Base-by-base conservation (phyloP, 768 basidiomycete species). In the Gloeostereum incarnatum region DNA sequence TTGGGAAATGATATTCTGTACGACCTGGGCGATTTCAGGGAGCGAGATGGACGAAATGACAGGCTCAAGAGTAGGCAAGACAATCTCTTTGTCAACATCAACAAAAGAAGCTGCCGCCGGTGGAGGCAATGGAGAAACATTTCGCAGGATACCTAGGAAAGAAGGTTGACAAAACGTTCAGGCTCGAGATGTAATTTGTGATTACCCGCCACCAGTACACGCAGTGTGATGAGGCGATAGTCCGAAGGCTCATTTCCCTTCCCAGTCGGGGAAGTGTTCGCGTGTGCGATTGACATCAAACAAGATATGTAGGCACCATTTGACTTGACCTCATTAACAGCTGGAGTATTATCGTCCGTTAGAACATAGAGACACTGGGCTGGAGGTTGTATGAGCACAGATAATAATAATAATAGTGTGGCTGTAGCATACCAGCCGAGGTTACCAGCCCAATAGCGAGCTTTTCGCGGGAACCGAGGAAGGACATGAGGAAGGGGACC, bases 281-380 rank as follows among this genome's bases (percentile, higher is more conserved):
- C 49, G 40, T 64, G 72, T 18, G 73, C 68, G 19, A 87, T 75
- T 4, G 75, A 70, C 36, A 87, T 56, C 4, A 92, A 68, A 50
- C 75, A 81, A 5, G 77, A 63, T 35, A 75, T 64, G 49, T 83
- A 83, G 2, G 67, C 63, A 10, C 69, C 70, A 52, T 83, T 66
- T 19, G 68, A 56, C 16, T 77, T 68, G 14, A 93, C 53, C 39
- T 79, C 77, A n/a, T 72, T 55, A 37, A 81, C 76, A 21, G 80
- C 76, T 13, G 81, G 72, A n/a, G 60, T 63, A 45, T 96, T 97
- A 52, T 96, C 93, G 54, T 93, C 90, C 2, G 90, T 88, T 19
- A 97, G 65, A 43, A 94, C 87, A 56, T 94, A 96, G 13, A 96
- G 63, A 50, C 90, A 90, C 53, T 97, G 93, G 0, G 89, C 91